Conservation (phyloP, 495 filamentous ascomycete species). For the Neurospora cerealis region DNA sequence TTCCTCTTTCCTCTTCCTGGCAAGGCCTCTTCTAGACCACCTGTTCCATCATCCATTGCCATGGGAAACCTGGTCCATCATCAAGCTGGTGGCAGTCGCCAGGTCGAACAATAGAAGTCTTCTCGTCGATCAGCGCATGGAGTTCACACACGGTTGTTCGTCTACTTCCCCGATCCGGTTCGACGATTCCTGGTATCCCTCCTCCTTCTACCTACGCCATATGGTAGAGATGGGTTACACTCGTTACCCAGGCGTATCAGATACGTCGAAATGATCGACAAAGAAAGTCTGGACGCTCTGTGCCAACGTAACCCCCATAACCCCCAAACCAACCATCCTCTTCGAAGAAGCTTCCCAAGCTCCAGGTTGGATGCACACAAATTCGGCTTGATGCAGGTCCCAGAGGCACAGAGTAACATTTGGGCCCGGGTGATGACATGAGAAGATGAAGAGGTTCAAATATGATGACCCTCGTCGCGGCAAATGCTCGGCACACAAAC, state of each 20-base stretch:
- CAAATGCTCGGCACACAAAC: not conserved
- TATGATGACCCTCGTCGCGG: not conserved
- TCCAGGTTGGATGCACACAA: not conserved
- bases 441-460: not conserved
- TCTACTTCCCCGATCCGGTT: not conserved
- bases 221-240: not conserved
- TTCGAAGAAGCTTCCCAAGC: not conserved
- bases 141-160: not conserved
- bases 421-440: not conserved
- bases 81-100: not conserved
- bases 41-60: not conserved
- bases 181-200: not conserved
- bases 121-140: not conserved
- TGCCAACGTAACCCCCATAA: not conserved
- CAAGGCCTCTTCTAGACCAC: not conserved
- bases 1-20: not conserved
- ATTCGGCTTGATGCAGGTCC: not conserved
- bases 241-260: not conserved
- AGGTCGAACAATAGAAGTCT: not conserved
- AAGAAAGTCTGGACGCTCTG: not conserved
- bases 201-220: not conserved
- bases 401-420: not conserved
- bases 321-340: not conserved
- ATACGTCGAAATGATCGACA: not conserved
- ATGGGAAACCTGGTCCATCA: not conserved